Evolutionary conservation across 352 stramenopile genomes (phyloP), one percentile per base, ranked within the genome.

Genomic region (Globisporangium paddicum): DNA sequence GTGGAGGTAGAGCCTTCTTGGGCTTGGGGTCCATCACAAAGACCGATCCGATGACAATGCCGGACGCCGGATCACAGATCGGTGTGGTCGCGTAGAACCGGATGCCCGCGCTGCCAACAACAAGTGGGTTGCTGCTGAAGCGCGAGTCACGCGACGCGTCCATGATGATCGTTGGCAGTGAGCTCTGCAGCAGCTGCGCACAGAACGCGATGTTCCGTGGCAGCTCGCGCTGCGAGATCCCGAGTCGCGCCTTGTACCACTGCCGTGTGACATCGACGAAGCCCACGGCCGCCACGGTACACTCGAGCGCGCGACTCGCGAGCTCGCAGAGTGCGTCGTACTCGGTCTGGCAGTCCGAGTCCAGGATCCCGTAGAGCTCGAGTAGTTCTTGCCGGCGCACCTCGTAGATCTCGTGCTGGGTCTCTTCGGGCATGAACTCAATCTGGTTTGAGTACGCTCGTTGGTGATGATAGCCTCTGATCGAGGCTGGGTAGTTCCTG

Each of bases 31-130:
- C 84, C 78, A 94, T 90, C 7, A 87, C 84, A 58, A 92, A 90
- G n/a, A 94, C 79, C 0, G 84, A 89, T 13, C 84, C 84, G 28
- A 94, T 75, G 18, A 91, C 70, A 25, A 89, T 71, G 10, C 72
- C 62, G 0, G 70, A 77, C 11, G 57, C 67, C 0, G 81, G 75
- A 47, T 91, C 79, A 28, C 80, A 84, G 55, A 93, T 83, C 0
- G 83, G 81, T 7, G 75, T 75, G 2, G 75, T 77, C 9, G 95
- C 95, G 67, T 98, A 98, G 67, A 98, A 98, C 5, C 93, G 83
- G 56, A 98, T 96, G 67, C 86, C 71, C 2, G 90, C 87, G 19
- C 76, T 77, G 34, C 92, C 90, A 0, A 75, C 94, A 11, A 98
- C 92, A 9, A 98, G 71, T 35, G 85, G 77, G 62, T 96, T 97